These are phyloP conservation scores for Coffea eugenioides DNA, from an alignment of 257 asterid genomes.

Conservation along the genomic window DNA sequence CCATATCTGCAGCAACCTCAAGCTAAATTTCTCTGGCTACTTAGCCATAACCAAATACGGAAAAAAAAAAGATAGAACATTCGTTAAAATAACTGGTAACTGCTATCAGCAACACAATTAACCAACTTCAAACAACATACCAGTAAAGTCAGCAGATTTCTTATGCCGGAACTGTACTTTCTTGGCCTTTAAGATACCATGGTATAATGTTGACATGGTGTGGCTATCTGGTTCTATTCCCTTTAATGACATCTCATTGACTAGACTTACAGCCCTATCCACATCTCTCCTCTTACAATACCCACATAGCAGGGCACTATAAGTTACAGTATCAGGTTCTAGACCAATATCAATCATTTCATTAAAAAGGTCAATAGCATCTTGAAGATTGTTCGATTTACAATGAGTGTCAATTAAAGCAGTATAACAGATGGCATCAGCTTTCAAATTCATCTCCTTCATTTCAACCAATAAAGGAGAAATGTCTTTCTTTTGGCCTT, in stretches of 20 bases:
- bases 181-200: slow-evolving; percentile 33
- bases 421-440: slow-evolving; percentile 68
- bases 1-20: slow-evolving; percentile 5
- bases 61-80: background rate
- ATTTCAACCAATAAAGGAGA: slow-evolving; percentile 39
- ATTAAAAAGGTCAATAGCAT: slow-evolving; percentile 59
- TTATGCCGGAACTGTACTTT: slow-evolving; percentile 21
- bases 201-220: slow-evolving; percentile 12
- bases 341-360: slow-evolving; percentile 64
- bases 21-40: background rate
- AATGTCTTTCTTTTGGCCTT: slow-evolving; percentile 24
- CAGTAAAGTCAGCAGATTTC: background rate
- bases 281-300: slow-evolving; percentile 55
- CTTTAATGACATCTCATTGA: slow-evolving; percentile 48
- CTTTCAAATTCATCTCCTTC: slow-evolving; percentile 48
- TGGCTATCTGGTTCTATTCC: slow-evolving; percentile 51
- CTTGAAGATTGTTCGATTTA: slow-evolving; percentile 60
- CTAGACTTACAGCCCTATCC: slow-evolving; percentile 47
- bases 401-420: slow-evolving; percentile 65
- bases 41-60: background rate
- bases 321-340: slow-evolving; percentile 57
- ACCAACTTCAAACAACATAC: background rate
- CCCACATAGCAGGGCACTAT: slow-evolving; percentile 71
- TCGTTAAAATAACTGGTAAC: background rate
- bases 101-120: background rate